Percentiles rank a stretch among this genome's conserved stretches.
These are phyloP conservation scores for Solanum sparsipilum DNA, from an alignment of 257 asterid species.

Conservation along the genomic window DNA sequence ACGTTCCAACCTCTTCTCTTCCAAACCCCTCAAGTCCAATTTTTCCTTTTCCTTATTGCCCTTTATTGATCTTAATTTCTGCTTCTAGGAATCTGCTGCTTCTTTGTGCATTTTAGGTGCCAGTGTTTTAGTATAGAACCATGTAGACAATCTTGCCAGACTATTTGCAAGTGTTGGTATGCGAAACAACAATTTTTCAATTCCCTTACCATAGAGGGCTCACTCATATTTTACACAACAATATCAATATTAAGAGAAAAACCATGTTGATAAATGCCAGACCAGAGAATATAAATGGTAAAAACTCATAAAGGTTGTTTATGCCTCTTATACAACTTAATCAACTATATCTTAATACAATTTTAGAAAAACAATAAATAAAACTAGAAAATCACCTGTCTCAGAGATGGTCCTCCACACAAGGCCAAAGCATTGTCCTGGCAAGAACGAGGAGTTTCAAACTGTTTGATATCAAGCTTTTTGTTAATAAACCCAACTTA, in stretches of 20 bases:
- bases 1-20: background rate
- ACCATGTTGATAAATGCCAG: no score
- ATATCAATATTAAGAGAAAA: background rate
- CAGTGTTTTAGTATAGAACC: background rate
- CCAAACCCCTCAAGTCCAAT: background rate
- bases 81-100: background rate
- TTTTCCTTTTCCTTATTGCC: background rate
- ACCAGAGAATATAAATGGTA: background rate
- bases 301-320: background rate
- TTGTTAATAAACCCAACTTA: conserved; percentile 80
- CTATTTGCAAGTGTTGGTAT: no score
- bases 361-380: background rate
- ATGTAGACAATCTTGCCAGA: background rate
- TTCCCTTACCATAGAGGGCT: background rate
- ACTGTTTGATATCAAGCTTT: conserved; percentile 69
- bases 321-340: background rate
- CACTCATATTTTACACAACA: background rate
- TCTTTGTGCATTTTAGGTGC: background rate
- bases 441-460: conserved; percentile 62
- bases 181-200: background rate
- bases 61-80: background rate
- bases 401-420: conserved; percentile 16
- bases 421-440: conserved; percentile 32
- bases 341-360: background rate
- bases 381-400: conserved; percentile 4